These are phyloP conservation scores for Dissophora globulifera DNA, from an alignment of 192 early-diverging fungal species.

Conservation along the genomic window DNA sequence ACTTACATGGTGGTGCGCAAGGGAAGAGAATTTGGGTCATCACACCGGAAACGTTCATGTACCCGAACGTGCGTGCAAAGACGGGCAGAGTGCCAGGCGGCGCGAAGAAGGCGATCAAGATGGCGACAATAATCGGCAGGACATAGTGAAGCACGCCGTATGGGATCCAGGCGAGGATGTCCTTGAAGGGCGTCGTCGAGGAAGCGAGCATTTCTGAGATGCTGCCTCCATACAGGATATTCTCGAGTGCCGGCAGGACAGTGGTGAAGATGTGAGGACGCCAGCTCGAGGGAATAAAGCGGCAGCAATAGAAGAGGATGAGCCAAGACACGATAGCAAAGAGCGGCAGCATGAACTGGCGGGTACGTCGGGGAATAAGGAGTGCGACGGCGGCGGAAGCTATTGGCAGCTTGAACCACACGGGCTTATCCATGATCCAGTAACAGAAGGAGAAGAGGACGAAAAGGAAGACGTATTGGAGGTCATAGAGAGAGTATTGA, in stretches of 20 bases:
- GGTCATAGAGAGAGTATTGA: constrained; percentile 50
- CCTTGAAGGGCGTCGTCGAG: constrained; percentile 61
- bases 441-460: constrained; percentile 49
- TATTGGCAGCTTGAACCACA: constrained; percentile 44
- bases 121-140: constrained; percentile 64
- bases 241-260: constrained; percentile 71
- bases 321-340: constrained; percentile 65
- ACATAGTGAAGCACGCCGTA: constrained; percentile 77
- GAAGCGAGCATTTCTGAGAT: constrained; percentile 66
- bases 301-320: constrained; percentile 63
- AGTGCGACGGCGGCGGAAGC: constrained; percentile 18
- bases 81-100: constrained; percentile 60
- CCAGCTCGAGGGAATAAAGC: constrained; percentile 59
- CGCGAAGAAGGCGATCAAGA: constrained; percentile 62
- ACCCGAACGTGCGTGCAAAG: constrained; percentile 70
- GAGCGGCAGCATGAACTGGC: constrained; percentile 60
- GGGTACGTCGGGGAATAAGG: constrained; percentile 49
- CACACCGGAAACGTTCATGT: constrained; percentile 72
- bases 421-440: constrained; percentile 52
- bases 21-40: constrained; percentile 76
- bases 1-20: constrained; percentile 75
- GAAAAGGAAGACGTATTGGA: constrained; percentile 59
- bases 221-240: constrained; percentile 71
- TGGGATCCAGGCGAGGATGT: constrained; percentile 74
- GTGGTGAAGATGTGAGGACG: constrained; percentile 73